Evolutionary conservation across 2,329 filamentous ascomycete species (phyloP).

Genomic region (Chaetothyriales sp.): DNA sequence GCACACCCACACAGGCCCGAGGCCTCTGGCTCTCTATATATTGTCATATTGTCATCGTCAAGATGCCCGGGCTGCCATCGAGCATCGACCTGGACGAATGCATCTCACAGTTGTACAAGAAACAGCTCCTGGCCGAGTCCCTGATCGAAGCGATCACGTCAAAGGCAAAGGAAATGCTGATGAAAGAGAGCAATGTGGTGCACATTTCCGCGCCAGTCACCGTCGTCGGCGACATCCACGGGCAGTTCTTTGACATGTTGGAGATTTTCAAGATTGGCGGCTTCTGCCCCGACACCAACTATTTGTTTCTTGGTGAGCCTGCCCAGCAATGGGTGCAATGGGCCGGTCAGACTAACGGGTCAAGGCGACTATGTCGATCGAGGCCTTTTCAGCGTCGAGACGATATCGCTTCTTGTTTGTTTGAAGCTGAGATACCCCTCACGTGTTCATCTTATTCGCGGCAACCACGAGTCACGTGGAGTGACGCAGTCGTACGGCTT

Average conservation of each 20-base stretch:
- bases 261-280: slow-evolving; percentile 99
- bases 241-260: slow-evolving; percentile 96
- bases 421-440: slow-evolving; percentile 93
- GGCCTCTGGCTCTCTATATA: background rate
- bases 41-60: background rate
- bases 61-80: slow-evolving; percentile 37
- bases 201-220: slow-evolving; percentile 92
- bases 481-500: slow-evolving; percentile 98
- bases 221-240: slow-evolving; percentile 95
- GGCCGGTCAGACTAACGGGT: slow-evolving; percentile 2
- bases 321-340: slow-evolving; percentile 1
- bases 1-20: slow-evolving; percentile 1
- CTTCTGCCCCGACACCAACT: slow-evolving; percentile 95
- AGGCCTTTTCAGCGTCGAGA: slow-evolving; percentile 96
- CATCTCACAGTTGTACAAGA: slow-evolving; percentile 91
- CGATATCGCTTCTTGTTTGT: slow-evolving; percentile 93
- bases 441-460: slow-evolving; percentile 88
- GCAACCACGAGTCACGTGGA: slow-evolving; percentile 93
- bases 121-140: slow-evolving; percentile 90
- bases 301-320: slow-evolving; percentile 73
- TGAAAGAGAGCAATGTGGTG: slow-evolving; percentile 99
- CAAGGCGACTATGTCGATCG: slow-evolving; percentile 94
- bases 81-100: slow-evolving; percentile 98
- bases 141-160: slow-evolving; percentile 98
- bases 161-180: slow-evolving; percentile 95